phyloP scores from a whole-genome alignment of 441 rosid genomes.

The Aleurites moluccanus region DNA sequence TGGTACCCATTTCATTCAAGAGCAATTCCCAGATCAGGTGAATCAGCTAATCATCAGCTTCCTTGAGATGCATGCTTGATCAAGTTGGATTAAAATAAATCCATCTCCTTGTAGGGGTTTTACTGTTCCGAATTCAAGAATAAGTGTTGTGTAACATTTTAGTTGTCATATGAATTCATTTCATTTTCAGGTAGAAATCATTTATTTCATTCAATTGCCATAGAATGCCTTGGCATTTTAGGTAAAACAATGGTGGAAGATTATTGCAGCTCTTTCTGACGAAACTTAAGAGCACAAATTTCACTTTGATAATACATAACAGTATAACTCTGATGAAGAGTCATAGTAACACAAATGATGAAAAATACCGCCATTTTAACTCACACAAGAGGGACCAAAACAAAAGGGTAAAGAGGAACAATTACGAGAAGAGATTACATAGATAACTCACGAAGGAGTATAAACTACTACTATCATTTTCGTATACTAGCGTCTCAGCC shows the following conservation, averaged over 20 bases:
- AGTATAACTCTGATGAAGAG: too few relatives aligned
- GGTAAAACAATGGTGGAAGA: too few relatives aligned
- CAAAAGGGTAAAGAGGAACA: neutral
- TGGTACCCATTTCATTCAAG: constrained; percentile 39
- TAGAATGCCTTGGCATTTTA: too few relatives aligned
- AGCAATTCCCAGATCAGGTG: constrained; percentile 36
- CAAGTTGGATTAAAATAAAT: neutral
- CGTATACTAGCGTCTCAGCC: constrained; percentile 30
- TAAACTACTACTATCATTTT: constrained; percentile 28
- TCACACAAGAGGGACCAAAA: neutral
- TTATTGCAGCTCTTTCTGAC: too few relatives aligned
- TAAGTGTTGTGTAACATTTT: too few relatives aligned
- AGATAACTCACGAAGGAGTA: constrained; percentile 15
- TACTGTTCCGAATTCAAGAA: too few relatives aligned
- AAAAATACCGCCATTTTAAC: neutral
- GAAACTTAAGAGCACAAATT: neutral
- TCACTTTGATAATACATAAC: neutral
- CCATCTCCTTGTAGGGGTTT: too few relatives aligned
- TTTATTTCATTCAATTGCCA: too few relatives aligned
- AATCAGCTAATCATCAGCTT: constrained; percentile 28
- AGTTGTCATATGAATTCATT: too few relatives aligned
- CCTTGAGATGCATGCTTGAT: constrained; percentile 14
- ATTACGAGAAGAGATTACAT: constrained; percentile 5
- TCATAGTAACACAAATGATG: too few relatives aligned
- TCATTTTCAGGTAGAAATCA: too few relatives aligned